Evolutionary conservation across 1,284 basidiomycete genomes (phyloP).

Genomic region (Cutaneotrichosporon cavernicola): DNA sequence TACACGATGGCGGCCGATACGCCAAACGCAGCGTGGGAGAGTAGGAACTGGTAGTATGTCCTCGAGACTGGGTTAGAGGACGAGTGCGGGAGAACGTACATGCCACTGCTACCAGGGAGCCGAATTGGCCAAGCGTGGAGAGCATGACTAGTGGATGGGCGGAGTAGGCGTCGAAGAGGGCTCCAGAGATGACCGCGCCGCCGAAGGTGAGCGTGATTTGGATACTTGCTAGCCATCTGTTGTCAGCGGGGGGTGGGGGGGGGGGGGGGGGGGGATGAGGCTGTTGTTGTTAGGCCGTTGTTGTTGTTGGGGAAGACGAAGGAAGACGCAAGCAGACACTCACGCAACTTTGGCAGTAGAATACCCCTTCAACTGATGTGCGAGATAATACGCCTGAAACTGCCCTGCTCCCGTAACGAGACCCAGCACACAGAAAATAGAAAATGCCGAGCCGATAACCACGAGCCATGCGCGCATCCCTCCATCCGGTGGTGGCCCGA

Average conservation of each 20-base stretch:
- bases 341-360: conserved; percentile 41
- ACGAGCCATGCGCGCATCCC: too few relatives aligned
- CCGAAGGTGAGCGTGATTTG: conserved; percentile 39
- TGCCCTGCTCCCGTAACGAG: conserved; percentile 46
- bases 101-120: conserved; percentile 40
- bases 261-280: too few relatives aligned
- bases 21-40: conserved; percentile 44
- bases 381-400: conserved; percentile 42
- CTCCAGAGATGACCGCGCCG: conserved; percentile 39
- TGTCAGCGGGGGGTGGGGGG: too few relatives aligned
- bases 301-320: too few relatives aligned
- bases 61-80: conserved; percentile 36
- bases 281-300: too few relatives aligned
- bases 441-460: too few relatives aligned
- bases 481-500: too few relatives aligned
- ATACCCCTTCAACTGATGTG: conserved; percentile 39
- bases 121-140: conserved; percentile 34
- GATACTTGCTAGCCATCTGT: conserved; percentile 37
- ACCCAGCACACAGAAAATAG: too few relatives aligned
- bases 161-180: conserved; percentile 47
- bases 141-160: conserved; percentile 32
- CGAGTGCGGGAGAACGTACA: conserved; percentile 29
- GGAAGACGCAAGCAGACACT: too few relatives aligned
- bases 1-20: conserved; percentile 42
- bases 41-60: conserved; percentile 48